A percentile compares a stretch with the other conserved stretches of the same genome.
Evolutionary conservation across 1,139 yeast species (phyloP).

Genomic region (Pichia cactophila): DNA sequence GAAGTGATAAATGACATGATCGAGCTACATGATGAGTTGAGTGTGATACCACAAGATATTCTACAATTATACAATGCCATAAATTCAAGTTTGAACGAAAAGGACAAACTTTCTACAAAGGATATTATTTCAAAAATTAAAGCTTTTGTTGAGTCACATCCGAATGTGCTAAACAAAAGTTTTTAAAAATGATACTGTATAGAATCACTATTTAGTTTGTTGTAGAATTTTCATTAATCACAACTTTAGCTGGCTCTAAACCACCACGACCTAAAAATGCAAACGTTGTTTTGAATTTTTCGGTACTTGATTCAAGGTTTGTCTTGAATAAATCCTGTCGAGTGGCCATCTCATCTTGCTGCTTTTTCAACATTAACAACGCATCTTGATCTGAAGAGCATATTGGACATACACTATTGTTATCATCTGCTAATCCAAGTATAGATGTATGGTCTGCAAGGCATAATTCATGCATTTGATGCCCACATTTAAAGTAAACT

Average conservation of each 20-base stretch:
- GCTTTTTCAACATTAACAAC: conserved; percentile 47
- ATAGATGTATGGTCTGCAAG: conserved; percentile 26
- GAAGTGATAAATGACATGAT: conserved; percentile 85
- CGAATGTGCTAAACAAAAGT: conserved; percentile 6
- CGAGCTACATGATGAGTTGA: conserved; percentile 73
- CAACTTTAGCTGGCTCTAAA: conserved; percentile 38
- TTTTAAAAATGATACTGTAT: neutral
- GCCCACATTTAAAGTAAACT: conserved; percentile 79
- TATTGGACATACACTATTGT: conserved; percentile 52
- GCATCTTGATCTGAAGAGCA: conserved; percentile 67
- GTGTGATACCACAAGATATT: conserved; percentile 62
- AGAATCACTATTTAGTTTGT: neutral
- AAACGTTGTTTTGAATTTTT: conserved; percentile 65
- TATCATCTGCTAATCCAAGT: conserved; percentile 11
- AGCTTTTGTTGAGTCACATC: conserved; percentile 12
- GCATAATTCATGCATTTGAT: conserved; percentile 82
- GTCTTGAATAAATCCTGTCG: conserved; percentile 56
- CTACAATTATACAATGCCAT: conserved; percentile 24
- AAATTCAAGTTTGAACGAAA: conserved; percentile 10
- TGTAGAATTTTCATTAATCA: neutral
- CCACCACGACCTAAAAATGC: conserved; percentile 88
- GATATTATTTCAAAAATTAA: conserved; percentile 25
- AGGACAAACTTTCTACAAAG: conserved; percentile 19
- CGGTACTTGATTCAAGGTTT: conserved; percentile 51
- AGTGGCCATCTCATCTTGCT: conserved; percentile 56